These are phyloP conservation scores for Populus deltoides DNA, from an alignment of 345 rosid species.

Conservation along the genomic window DNA sequence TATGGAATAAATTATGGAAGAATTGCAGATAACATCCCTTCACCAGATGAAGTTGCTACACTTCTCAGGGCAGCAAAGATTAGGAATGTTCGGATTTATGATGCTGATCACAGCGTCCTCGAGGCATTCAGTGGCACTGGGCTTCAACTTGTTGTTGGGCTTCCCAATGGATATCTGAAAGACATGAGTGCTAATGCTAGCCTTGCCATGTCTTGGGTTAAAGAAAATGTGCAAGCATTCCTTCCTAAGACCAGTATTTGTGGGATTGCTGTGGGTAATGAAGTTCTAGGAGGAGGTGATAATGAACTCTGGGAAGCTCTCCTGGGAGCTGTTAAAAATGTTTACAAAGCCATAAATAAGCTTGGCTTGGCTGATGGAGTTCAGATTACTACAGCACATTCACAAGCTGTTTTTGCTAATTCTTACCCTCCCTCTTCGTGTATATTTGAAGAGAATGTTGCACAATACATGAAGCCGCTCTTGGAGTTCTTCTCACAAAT, in stretches of 20 bases:
- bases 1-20: slow-evolving; percentile 97
- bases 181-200: slow-evolving; percentile 69
- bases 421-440: slow-evolving; percentile 97
- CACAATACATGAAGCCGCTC: slow-evolving; percentile 81
- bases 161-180: slow-evolving; percentile 67
- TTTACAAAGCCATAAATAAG: slow-evolving; percentile 59
- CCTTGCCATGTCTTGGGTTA: slow-evolving; percentile 80
- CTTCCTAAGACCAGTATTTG: slow-evolving; percentile 76
- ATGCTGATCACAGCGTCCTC: slow-evolving; percentile 81
- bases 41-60: slow-evolving; percentile 78
- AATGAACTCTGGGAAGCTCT: slow-evolving; percentile 63
- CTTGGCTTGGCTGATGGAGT: slow-evolving; percentile 55
- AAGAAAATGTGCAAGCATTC: slow-evolving; percentile 77
- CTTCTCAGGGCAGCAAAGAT: slow-evolving; percentile 83
- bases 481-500: slow-evolving; percentile 70
- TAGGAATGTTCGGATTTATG: slow-evolving; percentile 82
- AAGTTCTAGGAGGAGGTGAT: slow-evolving; percentile 65
- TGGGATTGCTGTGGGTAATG: slow-evolving; percentile 92
- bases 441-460: slow-evolving; percentile 56
- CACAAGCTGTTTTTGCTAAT: slow-evolving; percentile 78
- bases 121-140: slow-evolving; percentile 87
- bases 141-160: slow-evolving; percentile 77
- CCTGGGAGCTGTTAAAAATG: slow-evolving; percentile 71
- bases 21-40: slow-evolving; percentile 85
- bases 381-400: slow-evolving; percentile 88